Base-by-base conservation (phyloP, 2,329 filamentous ascomycete genomes). In the Cadophora malorum region DNA sequence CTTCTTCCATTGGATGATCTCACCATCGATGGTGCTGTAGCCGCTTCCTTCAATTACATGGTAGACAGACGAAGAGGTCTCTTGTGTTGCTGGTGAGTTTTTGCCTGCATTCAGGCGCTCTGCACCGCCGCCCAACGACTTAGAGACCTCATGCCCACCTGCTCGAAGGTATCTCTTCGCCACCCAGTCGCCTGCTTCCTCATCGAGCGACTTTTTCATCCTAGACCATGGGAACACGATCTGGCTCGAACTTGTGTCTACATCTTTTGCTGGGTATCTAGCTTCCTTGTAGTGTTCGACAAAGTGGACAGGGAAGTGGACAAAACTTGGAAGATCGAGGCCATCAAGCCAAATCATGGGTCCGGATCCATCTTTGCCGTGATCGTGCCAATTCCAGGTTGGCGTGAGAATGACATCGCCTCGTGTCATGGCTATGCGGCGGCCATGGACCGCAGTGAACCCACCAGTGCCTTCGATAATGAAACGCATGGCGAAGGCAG, bases 271-370 rank as follows among this genome's bases (percentile, higher is more conserved):
- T 0, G 85, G 85, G 67, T 87, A 86, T 19, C 85, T 75, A 0
- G 78, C 74, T 28, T 83, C 73, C 4, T 78, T 70, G 63, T 82
- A 87, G 62, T 84, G 81, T 75, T 88, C 80, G 1, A 84, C 83
- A 70, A 88, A 87, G 71, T 88, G 82, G 0, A 86, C 83, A 0
- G 83, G 83, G 2, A 83, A 81, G 68, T 83, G 82, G 0, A 79
- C 77, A 72, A 85, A 87, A 3, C 81, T 76, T 0, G 86, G 85
- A 1, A 88, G 74, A 75, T 88, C 84, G 0, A 88, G 74, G 4
- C 82, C 84, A 72, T 88, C 86, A 0, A 88, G 78, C 86, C 86
- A 88, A 33, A 88, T 83, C 74, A 87, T 83, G 0, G 85, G 84
- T 1, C 79, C 79, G 0, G 79, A 78, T 9, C 85, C 83, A 66